Base-by-base conservation (phyloP, 495 filamentous ascomycete genomes). In the Evansstolkia leycettana region DNA sequence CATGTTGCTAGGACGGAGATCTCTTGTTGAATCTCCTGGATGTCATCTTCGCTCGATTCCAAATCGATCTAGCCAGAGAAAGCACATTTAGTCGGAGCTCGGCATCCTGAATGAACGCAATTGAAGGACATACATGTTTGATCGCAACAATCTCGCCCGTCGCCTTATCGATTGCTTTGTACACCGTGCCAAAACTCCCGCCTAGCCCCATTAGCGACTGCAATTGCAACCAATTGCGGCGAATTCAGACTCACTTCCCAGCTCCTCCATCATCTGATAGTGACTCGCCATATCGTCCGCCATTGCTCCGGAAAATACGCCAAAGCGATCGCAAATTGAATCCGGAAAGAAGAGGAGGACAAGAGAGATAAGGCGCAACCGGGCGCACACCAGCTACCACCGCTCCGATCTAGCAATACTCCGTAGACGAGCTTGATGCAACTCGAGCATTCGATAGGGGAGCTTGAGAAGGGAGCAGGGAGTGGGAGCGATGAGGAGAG, bases 1-100 rank as follows among this genome's bases (percentile, higher is more conserved):
- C 92, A 94, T 41, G 90, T 93, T 54, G 86, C 86, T 40, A 98
- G 73, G 19, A 96, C 86, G 17, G 85, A 81, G 48, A 98, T 98
- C 58, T 98, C 90, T 52, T 93, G 85, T 43, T 96, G 89, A 40
- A 98, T 96, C 46, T 98, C 90, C 55, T 87, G 78, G 28, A 98
- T 92, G 52, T 98, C 90, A 58, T 98, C 90, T 54, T 93, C 90
- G 57, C 82, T 94, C 28, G 87, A 92, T 56, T 98, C 90, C 45
- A 98, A 81, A 63, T 98, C 90, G 57, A 98, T 98, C 83, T 94
- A 47, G n/a, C 48, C 41, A 25, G 29, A 20, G 36, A 27, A 28
- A 41, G 37, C 36, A 27, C 28, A 15, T 4, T n/a, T 29, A n/a
- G 28, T 29, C 28, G 11, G 11, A 15, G 28, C 5, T n/a, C 11